phyloP scores from a whole-genome alignment of 108 stramenopile genomes.

The Schizochytrium sp. region DNA sequence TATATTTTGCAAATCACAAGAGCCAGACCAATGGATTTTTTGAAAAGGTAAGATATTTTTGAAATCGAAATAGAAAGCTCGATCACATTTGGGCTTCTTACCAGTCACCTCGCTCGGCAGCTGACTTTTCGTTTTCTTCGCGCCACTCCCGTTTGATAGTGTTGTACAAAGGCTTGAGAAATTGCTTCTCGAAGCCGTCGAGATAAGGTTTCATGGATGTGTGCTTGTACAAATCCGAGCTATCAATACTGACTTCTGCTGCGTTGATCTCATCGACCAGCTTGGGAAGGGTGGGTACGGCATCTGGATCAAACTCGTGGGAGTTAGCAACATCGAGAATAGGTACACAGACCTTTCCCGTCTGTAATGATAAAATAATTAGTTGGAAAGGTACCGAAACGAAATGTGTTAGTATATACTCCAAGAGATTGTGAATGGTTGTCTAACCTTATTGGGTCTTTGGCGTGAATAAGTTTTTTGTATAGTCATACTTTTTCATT shows the following conservation, averaged over 20 bases:
- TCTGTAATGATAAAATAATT: conserved; percentile 50
- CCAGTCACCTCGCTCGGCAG: conserved; percentile 87
- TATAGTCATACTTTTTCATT: background rate
- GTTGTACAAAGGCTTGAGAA: conserved; percentile 85
- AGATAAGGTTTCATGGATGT: conserved; percentile 83
- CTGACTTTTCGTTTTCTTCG: conserved; percentile 80
- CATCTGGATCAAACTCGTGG: conserved; percentile 84
- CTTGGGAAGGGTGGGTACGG: conserved; percentile 84
- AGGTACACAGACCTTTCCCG: conserved; percentile 96
- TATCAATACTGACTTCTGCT: conserved; percentile 35
- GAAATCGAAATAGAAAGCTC: background rate
- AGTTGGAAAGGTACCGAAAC: too few species aligned
- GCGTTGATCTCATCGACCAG: conserved; percentile 82
- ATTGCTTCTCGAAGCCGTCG: conserved; percentile 82
- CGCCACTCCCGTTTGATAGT: conserved; percentile 76
- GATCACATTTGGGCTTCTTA: conserved; percentile 53
- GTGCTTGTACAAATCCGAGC: conserved; percentile 81
- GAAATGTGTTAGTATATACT: too few species aligned
- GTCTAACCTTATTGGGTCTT: too few species aligned
- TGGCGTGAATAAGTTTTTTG: background rate
- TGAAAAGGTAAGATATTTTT: too few species aligned
- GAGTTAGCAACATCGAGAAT: conserved; percentile 75
- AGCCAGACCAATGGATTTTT: too few species aligned
- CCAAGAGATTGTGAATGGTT: too few species aligned
- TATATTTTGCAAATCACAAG: too few species aligned